These are phyloP conservation scores for Tolypocladium sp. DNA, from an alignment of 2,329 filamentous ascomycete species.

Conservation along the genomic window DNA sequence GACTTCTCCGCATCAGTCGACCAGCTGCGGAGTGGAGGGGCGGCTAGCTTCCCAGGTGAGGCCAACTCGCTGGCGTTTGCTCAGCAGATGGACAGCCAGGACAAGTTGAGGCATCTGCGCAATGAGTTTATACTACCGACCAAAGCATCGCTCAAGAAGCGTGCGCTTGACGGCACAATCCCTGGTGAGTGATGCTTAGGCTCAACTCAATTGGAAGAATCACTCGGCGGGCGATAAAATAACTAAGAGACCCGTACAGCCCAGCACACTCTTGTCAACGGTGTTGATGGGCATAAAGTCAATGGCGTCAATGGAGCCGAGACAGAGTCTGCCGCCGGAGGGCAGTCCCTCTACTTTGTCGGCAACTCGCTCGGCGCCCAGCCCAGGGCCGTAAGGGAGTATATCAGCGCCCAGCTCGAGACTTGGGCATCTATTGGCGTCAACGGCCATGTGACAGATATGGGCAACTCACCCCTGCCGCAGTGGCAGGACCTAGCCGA, in stretches of 20 bases:
- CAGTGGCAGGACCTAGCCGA: constrained; percentile 76
- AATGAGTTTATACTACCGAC: constrained; percentile 71
- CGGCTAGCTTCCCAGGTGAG: constrained; percentile 35
- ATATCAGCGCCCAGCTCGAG: constrained; percentile 64
- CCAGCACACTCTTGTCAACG: too few relatives aligned
- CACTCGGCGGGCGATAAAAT: too few relatives aligned
- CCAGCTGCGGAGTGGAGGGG: constrained; percentile 29
- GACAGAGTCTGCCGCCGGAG: constrained; percentile 6
- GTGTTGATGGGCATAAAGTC: constrained; percentile 9
- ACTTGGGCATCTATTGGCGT: constrained; percentile 86
- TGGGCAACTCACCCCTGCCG: constrained; percentile 57
- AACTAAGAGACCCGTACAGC: too few relatives aligned
- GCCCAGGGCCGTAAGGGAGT: constrained; percentile 55
- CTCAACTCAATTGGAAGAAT: too few relatives aligned
- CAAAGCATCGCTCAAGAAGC: constrained; percentile 59
- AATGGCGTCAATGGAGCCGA: too few relatives aligned
- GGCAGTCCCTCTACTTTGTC: constrained; percentile 63
- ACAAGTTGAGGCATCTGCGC: constrained; percentile 51
- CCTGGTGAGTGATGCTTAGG: constrained; percentile 32
- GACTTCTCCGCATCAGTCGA: constrained; percentile 27
- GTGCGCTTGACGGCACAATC: constrained; percentile 39
- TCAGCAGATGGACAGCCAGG: constrained; percentile 45
- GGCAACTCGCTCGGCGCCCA: constrained; percentile 86
- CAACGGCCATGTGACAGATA: constrained; percentile 67
- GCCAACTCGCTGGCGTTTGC: constrained; percentile 40